Base-by-base conservation (phyloP, 495 filamentous ascomycete species). In the Lasiosphaeria hispida region DNA sequence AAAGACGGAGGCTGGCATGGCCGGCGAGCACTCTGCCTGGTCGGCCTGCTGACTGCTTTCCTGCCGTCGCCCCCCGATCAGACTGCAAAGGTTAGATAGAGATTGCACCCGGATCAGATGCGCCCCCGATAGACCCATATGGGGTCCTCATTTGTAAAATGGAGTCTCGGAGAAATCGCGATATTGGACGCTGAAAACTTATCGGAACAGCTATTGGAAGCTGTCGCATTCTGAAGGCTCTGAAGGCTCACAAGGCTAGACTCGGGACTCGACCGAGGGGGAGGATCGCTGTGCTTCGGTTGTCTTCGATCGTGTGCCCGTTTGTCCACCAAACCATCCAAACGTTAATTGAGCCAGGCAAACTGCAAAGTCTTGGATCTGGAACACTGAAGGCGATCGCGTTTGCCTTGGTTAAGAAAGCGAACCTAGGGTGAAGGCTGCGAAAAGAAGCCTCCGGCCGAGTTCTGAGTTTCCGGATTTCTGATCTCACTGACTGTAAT, bases 31-130 rank as follows among this genome's bases (percentile, higher is more conserved):
- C 10, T 37, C 30, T 47, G 23, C 23, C 53, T 19, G 41, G 40
- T 18, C 23, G 23, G 23, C 23, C 23, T 30, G 23, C 23, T 30
- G 23, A 30, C 23, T 30, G 23, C 23, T 5, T 30, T 47, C 2
- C 43, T 47, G 43, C 43, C 43, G 43, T 19, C 13, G 17, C 33
- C 2, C 42, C 15, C 41, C 40, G 39, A 41, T 55, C 56, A 45
- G 41, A 58, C 49, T 51, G 19, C 48, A 40, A 50, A 48, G 55
- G 55, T 62, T 30, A 54, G 60, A 62, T 55, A 41, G 42, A 58
- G 34, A 58, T 53, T 58, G 59, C 48, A 30, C 38, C 50, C 19
- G 35, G 30, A 40, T 41, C 36, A 19, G 35, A 38, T 42, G 48
- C 37, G 23, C 36, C 45, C 37, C 36, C 23, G 35, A 30, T 42